Base-by-base conservation (phyloP, 148 eudicot species). In the Simmondsia chinensis region DNA sequence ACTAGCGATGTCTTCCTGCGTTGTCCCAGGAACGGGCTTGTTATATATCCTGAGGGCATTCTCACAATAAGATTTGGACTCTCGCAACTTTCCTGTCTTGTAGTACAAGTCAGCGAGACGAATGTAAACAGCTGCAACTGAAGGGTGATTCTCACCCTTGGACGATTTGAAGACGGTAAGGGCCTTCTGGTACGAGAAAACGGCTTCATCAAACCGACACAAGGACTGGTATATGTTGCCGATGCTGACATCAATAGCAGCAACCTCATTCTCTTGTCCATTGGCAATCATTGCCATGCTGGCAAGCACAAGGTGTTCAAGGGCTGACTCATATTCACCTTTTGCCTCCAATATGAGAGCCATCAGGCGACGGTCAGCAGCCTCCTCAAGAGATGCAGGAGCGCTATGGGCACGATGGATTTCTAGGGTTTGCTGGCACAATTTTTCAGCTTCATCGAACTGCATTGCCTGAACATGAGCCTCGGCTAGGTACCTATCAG, bases 281-380 rank as follows among this genome's bases (percentile, higher is more conserved):
- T 91, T 82, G 54, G 95, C 99, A 47, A 86, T 79, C 99, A 91
- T 91, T 5, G 95, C 95, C 95, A 91, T 86, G 79, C 94, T 82
- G 48, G 99, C 94, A 7, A 91, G 89, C 4, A 91, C 99, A 43
- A 85, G 94, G 70, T 86, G 99, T 54, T 91, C 99, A 3, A 91
- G 80, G 36, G 99, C 95, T 22, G 88, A 39, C 64, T 91, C 99
- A 20, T 67, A 79, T 38, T 91, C 94, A 8, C 81, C 83, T 71
- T 91, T 91, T 21, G 99, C 88, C 69, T 91, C 99, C 46, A 76
- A 79, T 60, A 91, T 86, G 64, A 91, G 95, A 52, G 94, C 99
- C 99, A 91, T 86, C 53, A 91, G 54, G 12, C 99, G 72, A n/a
- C 99, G 88, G 51, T 91, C 99, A 40, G 95, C 95, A 18, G 95